Evolutionary conservation across 2,329 filamentous ascomycete genomes (phyloP).

Genomic region (Epichloe baconii): DNA sequence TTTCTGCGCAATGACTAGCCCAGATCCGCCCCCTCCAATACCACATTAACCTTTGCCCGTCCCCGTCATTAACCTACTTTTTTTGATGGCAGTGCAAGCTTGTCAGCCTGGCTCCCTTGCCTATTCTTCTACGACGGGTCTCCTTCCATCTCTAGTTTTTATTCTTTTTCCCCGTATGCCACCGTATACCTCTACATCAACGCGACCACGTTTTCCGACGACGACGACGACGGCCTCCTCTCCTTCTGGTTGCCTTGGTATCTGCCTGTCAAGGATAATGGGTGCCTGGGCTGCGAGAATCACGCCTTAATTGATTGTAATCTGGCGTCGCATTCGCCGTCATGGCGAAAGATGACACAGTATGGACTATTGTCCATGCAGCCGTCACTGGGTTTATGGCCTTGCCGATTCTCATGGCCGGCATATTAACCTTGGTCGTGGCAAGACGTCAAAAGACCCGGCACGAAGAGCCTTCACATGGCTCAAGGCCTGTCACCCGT

Average conservation of each 20-base stretch:
- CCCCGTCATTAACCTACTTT: not conserved
- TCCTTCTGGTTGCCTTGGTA: not conserved
- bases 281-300: not conserved
- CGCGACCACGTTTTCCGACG: not conserved
- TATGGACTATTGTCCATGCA: conserved; percentile 7
- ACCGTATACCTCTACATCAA: not conserved
- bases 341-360: conserved; percentile 2
- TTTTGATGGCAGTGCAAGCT: not conserved
- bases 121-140: not conserved
- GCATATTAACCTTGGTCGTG: conserved; percentile 2
- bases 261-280: not conserved
- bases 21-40: not conserved
- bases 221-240: not conserved
- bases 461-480: conserved; percentile 4
- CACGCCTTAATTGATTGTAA: not conserved
- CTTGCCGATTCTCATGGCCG: conserved; percentile 3
- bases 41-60: not conserved
- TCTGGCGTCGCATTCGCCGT: not conserved
- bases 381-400: conserved; percentile 5
- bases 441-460: conserved; percentile 3
- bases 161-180: not conserved
- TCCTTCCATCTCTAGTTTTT: not conserved
- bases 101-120: not conserved
- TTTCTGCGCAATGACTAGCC: conserved; percentile 3
- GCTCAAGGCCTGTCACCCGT: conserved; percentile 5